Percentiles rank a stretch among this genome's conserved stretches.
Evolutionary conservation across 345 rosid genomes (phyloP).

Genomic region (Lepidium sativum): DNA sequence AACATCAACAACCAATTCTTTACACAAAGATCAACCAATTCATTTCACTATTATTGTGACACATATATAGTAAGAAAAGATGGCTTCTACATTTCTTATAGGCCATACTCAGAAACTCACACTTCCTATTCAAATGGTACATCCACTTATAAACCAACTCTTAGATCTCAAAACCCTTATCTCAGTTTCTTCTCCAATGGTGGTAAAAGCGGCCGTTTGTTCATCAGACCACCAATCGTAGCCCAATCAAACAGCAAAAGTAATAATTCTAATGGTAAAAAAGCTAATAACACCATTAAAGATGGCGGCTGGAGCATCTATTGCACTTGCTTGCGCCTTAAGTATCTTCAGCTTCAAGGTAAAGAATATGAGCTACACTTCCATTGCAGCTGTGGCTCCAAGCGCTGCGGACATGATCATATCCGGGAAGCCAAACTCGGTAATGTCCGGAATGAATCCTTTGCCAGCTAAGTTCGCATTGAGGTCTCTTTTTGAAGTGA

Average conservation of each 20-base stretch:
- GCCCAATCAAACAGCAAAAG: slow-evolving; percentile 20
- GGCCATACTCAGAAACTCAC: slow-evolving; percentile 20
- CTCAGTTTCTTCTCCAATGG: slow-evolving; percentile 9
- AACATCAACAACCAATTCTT: background rate
- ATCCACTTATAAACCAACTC: background rate
- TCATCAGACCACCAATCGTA: slow-evolving; percentile 5
- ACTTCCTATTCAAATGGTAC: slow-evolving; percentile 4
- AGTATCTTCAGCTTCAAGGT: slow-evolving; percentile 30
- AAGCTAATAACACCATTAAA: background rate
- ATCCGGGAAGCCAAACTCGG: slow-evolving; percentile 23
- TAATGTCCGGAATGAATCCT: slow-evolving; percentile 25
- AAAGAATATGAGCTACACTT: slow-evolving; percentile 28
- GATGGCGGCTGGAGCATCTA: slow-evolving; percentile 30
- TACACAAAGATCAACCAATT: background rate
- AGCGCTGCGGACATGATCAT: slow-evolving; percentile 29
- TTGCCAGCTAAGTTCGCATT: slow-evolving; percentile 40
- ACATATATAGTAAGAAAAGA: background rate
- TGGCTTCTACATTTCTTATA: slow-evolving; percentile 34
- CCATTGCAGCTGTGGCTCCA: slow-evolving; percentile 39
- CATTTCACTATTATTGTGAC: background rate
- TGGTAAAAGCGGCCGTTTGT: background rate
- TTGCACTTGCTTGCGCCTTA: slow-evolving; percentile 44
- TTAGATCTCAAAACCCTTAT: slow-evolving; percentile 1
- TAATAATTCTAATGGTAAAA: background rate
- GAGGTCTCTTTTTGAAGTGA: slow-evolving; percentile 45